A percentile compares a stretch with the other conserved stretches of the same genome.
phyloP scores from a whole-genome alignment of 208 protist species.

The Trypanosoma rangeli region DNA sequence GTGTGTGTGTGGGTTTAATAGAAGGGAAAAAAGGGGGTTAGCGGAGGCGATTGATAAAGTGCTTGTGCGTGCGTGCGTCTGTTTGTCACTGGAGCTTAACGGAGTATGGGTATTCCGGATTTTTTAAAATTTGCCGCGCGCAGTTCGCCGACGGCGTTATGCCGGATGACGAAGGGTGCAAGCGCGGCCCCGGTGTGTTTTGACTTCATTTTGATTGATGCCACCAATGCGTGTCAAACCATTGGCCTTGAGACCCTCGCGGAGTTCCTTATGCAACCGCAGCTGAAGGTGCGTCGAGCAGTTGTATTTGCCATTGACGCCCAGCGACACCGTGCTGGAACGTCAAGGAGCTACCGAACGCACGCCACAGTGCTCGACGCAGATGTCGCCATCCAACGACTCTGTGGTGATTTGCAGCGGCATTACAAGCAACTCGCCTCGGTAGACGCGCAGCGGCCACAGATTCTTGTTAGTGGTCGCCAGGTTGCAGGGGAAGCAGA shows the following conservation, averaged over 20 bases:
- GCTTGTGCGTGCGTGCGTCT: neutral
- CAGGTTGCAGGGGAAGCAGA: slow-evolving; percentile 84
- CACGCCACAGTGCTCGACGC: slow-evolving; percentile 65
- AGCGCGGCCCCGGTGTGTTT: slow-evolving; percentile 36
- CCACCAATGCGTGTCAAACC: slow-evolving; percentile 81
- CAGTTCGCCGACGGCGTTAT: slow-evolving; percentile 59
- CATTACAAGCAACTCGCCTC: slow-evolving; percentile 18
- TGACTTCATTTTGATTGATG: slow-evolving; percentile 85
- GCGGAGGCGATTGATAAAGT: too few species aligned
- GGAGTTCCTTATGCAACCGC: slow-evolving; percentile 37
- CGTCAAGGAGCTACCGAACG: slow-evolving; percentile 52
- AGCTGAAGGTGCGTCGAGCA: slow-evolving; percentile 39
- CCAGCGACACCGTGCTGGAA: slow-evolving; percentile 65
- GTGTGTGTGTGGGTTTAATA: too few species aligned
- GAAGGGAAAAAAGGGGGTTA: too few species aligned
- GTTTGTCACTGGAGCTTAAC: neutral
- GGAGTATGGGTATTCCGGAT: slow-evolving; percentile 80
- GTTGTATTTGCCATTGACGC: slow-evolving; percentile 84
- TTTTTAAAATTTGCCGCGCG: slow-evolving; percentile 82
- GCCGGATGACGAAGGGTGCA: slow-evolving; percentile 44
- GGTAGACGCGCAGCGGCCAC: slow-evolving; percentile 19
- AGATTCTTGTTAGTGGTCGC: slow-evolving; percentile 73
- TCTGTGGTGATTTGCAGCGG: slow-evolving; percentile 43
- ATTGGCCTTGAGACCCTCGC: slow-evolving; percentile 58
- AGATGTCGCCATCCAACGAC: slow-evolving; percentile 60